Percentiles rank a stretch among this genome's conserved stretches.
Conservation (phyloP, 108 stramenopile species). For the Nitzschia sp. region DNA sequence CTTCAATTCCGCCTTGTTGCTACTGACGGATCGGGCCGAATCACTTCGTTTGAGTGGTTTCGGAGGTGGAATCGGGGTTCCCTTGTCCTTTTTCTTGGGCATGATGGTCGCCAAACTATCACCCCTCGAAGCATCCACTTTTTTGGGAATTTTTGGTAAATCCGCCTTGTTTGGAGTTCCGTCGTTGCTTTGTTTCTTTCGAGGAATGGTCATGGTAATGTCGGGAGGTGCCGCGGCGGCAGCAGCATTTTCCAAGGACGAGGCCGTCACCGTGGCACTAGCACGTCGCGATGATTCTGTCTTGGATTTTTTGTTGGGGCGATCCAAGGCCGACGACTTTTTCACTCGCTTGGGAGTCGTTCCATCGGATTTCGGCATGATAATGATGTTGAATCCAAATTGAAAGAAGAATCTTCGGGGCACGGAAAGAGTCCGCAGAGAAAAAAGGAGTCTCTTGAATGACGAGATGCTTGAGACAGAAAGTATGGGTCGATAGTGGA, state of each 20-base stretch:
- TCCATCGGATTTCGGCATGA: background rate
- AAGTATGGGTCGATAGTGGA: background rate
- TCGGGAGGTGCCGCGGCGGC: background rate
- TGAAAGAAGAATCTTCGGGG: background rate
- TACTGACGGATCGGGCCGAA: background rate
- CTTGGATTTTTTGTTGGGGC: slow-evolving; percentile 1
- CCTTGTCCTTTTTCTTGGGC: background rate
- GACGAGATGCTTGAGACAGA: background rate
- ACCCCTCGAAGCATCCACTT: background rate
- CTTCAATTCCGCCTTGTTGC: background rate
- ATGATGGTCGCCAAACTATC: slow-evolving; percentile 6
- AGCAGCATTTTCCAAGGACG: background rate
- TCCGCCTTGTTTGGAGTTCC: background rate
- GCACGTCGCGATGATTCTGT: background rate
- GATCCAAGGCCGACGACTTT: background rate
- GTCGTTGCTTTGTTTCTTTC: background rate
- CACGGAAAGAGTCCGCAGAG: background rate
- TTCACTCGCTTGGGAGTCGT: background rate
- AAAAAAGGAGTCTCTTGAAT: background rate
- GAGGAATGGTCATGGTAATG: background rate
- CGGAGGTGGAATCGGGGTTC: background rate
- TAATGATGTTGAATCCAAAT: background rate
- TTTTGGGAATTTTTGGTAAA: background rate
- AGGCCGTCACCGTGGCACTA: no score
- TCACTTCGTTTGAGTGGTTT: background rate